These are phyloP conservation scores for Conticribra weissflogii DNA, from an alignment of 108 stramenopile genomes.

Conservation along the genomic window DNA sequence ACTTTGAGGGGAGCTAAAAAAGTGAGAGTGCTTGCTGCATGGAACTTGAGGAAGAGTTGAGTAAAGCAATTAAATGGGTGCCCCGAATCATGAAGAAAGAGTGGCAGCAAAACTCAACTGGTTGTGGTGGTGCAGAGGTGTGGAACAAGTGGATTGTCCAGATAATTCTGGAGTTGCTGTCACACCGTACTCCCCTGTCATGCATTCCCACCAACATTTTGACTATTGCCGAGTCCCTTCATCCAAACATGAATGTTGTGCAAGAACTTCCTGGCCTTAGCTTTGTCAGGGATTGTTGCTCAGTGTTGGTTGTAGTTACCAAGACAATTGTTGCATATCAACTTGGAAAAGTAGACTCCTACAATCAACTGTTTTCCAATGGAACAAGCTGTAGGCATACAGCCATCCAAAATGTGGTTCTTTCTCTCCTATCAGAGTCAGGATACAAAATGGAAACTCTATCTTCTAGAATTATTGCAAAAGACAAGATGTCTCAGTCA, in stretches of 20 bases:
- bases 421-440: not conserved
- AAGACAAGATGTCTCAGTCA: not conserved
- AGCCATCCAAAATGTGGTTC: conserved; percentile 6
- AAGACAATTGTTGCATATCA: conserved; percentile 13
- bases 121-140: not conserved
- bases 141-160: conserved; percentile 1
- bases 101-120: no score
- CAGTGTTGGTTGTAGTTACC: not conserved
- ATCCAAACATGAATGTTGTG: not conserved
- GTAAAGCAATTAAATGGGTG: no score
- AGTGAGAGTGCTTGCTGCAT: no score
- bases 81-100: no score
- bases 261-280: conserved; percentile 3
- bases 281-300: conserved; percentile 7
- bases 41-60: no score
- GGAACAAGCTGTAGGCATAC: conserved; percentile 9
- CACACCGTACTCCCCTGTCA: conserved; percentile 8
- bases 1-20: no score
- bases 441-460: conserved; percentile 3
- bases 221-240: not conserved
- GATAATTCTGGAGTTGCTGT: conserved; percentile 5
- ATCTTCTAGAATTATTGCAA: not conserved
- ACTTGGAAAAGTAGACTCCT: not conserved
- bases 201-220: conserved; percentile 11
- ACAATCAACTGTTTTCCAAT: conserved; percentile 11